These are phyloP conservation scores for Russula vinacea DNA, from an alignment of 768 basidiomycete species.

Conservation along the genomic window DNA sequence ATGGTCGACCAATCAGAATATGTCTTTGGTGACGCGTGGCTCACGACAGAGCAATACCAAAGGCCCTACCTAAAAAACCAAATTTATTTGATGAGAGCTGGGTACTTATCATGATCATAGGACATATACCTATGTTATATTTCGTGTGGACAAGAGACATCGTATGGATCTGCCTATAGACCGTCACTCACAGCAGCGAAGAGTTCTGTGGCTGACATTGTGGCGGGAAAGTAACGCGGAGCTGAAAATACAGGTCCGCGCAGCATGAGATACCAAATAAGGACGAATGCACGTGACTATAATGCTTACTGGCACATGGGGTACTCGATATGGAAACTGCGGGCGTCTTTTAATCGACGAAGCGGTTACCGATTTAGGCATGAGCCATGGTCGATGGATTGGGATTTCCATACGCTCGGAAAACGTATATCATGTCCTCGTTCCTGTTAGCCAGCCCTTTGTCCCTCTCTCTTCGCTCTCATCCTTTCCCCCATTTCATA, in stretches of 20 bases:
- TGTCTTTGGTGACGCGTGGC: neutral
- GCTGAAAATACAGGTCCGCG: slow-evolving; percentile 13
- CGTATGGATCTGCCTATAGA: neutral
- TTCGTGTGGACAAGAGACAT: neutral
- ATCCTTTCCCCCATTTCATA: neutral
- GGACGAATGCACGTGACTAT: neutral
- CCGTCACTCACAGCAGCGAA: neutral
- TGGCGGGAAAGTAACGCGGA: slow-evolving; percentile 3
- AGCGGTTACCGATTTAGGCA: slow-evolving; percentile 10
- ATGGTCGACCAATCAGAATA: slow-evolving; percentile 14
- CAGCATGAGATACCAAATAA: slow-evolving; percentile 3
- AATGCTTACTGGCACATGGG: slow-evolving; percentile 1
- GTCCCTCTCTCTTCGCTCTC: neutral
- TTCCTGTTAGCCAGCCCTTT: slow-evolving; percentile 19
- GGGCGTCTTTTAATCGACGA: slow-evolving; percentile 18
- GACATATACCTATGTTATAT: neutral
- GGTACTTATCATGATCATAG: neutral
- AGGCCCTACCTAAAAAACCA: neutral
- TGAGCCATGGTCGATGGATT: slow-evolving; percentile 8
- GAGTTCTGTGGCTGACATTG: slow-evolving; percentile 1
- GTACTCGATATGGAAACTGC: slow-evolving; percentile 4
- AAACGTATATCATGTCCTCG: slow-evolving; percentile 18
- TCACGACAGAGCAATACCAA: neutral
- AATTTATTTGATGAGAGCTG: neutral
- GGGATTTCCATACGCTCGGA: neutral